These are phyloP conservation scores for Xylaria cubensis DNA, from an alignment of 495 filamentous ascomycete genomes.

Conservation along the genomic window DNA sequence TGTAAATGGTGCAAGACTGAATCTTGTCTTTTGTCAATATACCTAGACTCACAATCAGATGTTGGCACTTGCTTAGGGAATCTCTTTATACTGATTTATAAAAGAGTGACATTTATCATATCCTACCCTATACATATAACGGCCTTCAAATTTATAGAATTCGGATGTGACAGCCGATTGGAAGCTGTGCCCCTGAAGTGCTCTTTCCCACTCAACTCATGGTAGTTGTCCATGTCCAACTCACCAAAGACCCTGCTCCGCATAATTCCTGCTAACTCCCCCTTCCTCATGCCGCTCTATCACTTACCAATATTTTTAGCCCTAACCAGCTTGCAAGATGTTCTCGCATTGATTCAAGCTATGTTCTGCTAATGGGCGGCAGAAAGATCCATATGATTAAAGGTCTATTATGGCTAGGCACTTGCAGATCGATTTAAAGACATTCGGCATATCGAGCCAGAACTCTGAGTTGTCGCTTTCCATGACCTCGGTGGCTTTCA, in stretches of 20 bases:
- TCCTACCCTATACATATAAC: neutral
- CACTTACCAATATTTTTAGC: neutral
- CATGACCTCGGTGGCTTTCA: conserved; percentile 34
- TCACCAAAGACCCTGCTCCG: neutral
- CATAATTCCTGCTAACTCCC: neutral
- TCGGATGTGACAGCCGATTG: neutral
- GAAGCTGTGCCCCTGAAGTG: neutral
- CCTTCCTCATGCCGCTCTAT: neutral
- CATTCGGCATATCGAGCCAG: conserved; percentile 19
- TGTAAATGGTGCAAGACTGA: neutral
- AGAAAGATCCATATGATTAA: neutral
- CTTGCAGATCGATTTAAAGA: conserved; percentile 4
- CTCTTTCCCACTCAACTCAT: conserved; percentile 9
- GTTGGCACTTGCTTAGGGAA: neutral
- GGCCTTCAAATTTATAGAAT: neutral
- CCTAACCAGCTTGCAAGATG: neutral
- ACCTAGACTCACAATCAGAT: neutral
- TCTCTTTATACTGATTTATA: neutral
- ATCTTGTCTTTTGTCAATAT: neutral
- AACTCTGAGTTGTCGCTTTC: conserved; percentile 28
- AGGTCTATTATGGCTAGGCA: conserved; percentile 9
- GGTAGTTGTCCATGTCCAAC: neutral
- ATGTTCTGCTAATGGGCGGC: neutral
- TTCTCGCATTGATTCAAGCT: neutral
- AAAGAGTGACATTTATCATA: neutral